Evolutionary conservation across 2,329 filamentous ascomycete genomes (phyloP).

Genomic region (Sarocladiaceae sp.): DNA sequence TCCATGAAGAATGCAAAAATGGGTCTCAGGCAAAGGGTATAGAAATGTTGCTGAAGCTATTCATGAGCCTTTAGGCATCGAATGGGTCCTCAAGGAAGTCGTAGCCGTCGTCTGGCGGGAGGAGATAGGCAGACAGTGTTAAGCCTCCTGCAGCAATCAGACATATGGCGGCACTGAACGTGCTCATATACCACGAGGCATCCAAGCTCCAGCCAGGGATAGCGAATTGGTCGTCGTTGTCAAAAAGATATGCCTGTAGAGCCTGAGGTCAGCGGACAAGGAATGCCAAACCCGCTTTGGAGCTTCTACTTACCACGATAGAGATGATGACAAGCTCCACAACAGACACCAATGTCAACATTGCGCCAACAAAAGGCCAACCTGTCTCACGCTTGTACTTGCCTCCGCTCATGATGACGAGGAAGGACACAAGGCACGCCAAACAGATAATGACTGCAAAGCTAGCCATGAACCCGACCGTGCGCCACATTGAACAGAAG

Average conservation of each 20-base stretch:
- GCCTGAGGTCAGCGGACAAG: background rate
- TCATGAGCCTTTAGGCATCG: constrained; percentile 41
- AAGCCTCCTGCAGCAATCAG: constrained; percentile 55
- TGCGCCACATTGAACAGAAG: constrained; percentile 92
- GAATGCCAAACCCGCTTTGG: background rate
- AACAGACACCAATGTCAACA: constrained; percentile 63
- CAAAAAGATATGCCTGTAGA: constrained; percentile 71
- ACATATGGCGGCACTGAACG: constrained; percentile 49
- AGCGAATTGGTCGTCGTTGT: constrained; percentile 79
- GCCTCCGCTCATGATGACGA: constrained; percentile 73
- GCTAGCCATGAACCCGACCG: constrained; percentile 81
- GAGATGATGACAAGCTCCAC: constrained; percentile 74
- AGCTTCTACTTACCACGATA: constrained; percentile 63
- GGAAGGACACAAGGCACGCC: constrained; percentile 73
- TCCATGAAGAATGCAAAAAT: background rate
- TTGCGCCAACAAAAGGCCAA: constrained; percentile 69
- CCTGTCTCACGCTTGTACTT: constrained; percentile 75
- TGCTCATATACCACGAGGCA: constrained; percentile 70
- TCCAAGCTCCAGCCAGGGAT: constrained; percentile 76
- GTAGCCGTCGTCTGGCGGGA: constrained; percentile 82
- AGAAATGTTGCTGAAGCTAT: constrained; percentile 1
- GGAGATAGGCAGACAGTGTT: constrained; percentile 59
- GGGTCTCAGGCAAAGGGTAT: background rate
- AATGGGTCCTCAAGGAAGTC: constrained; percentile 56
- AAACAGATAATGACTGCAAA: constrained; percentile 80